phyloP scores from a whole-genome alignment of 345 rosid species.

The Laguncularia racemosa region DNA sequence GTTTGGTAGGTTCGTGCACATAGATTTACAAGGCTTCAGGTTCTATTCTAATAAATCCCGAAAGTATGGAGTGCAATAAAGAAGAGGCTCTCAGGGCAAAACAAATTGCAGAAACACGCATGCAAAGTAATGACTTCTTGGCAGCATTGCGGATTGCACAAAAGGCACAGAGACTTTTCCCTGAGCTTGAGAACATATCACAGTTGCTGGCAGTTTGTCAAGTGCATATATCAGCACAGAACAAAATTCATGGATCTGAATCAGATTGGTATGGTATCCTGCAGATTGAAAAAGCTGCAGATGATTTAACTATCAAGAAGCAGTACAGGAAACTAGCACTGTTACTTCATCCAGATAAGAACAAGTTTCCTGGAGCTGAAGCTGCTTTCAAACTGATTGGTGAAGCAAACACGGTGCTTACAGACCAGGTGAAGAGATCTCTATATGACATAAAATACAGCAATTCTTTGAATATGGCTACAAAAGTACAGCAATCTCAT shows the following conservation, averaged over 20 bases:
- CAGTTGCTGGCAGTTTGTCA: slow-evolving; percentile 66
- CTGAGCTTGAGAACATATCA: slow-evolving; percentile 55
- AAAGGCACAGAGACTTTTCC: slow-evolving; percentile 61
- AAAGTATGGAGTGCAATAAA: slow-evolving; percentile 74
- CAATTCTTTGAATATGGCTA: slow-evolving; percentile 13
- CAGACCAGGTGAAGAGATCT: slow-evolving; percentile 42
- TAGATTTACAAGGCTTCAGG: too few species aligned
- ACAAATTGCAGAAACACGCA: slow-evolving; percentile 50
- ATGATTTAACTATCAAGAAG: slow-evolving; percentile 57
- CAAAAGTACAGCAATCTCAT: slow-evolving; percentile 16
- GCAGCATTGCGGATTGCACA: slow-evolving; percentile 47
- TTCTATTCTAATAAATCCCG: too few species aligned
- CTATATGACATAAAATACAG: slow-evolving; percentile 48
- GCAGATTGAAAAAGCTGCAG: slow-evolving; percentile 44
- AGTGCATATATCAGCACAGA: slow-evolving; percentile 58
- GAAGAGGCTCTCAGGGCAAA: slow-evolving; percentile 80
- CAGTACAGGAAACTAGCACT: slow-evolving; percentile 79
- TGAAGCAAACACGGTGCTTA: slow-evolving; percentile 62
- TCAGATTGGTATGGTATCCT: slow-evolving; percentile 87
- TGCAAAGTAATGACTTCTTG: slow-evolving; percentile 48
- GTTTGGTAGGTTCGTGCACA: too few species aligned
- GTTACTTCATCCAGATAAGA: slow-evolving; percentile 89
- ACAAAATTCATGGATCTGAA: slow-evolving; percentile 42
- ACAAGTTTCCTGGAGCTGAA: slow-evolving; percentile 79
- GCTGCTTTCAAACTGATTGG: slow-evolving; percentile 86